Base-by-base conservation (phyloP, 2,329 filamentous ascomycete genomes). In the Emericellopsis atlantica region DNA sequence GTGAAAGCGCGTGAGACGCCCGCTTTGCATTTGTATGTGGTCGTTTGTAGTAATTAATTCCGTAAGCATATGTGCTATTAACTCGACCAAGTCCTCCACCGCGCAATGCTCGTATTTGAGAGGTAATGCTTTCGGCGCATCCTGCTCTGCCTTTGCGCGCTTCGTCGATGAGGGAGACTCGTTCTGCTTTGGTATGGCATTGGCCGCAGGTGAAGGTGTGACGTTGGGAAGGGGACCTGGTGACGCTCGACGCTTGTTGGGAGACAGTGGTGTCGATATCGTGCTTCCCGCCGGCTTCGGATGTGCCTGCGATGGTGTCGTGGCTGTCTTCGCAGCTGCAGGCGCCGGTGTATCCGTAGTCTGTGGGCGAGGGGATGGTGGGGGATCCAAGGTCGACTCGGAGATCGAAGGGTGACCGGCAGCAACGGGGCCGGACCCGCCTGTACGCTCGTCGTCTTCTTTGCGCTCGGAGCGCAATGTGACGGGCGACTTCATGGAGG, bases 21-120 rank as follows among this genome's bases (percentile, higher is more conserved):
- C 88, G 49, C 86, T 85, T 7, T 61, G 61, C 43, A 61, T 60
- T 51, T 82, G 79, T 42, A 95, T 75, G 37, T 90, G 89, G 58
- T 98, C 92, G 54, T 98, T 98, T 47, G 90, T 85, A 46, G 85
- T 80, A 49, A 98, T 94, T 37, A 98, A 69, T 62, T 98, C 92
- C 60, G 89, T 81, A 37, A 98, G 72, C 92, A 98, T 96, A 54
- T 93, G 86, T 36, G 89, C 80, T 49, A 98, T 92, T 45, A 98
- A 67, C 34, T 90, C 72, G 23, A 95, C 92, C 56, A 98, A 76
- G 56, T 95, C 89, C 53, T 88, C 84, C 8, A 85, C 76, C 32
- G 82, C 70, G 57, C 86, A 94, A 10, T 79, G 66, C 59, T 95
- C 87, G 59, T 98, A 98, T 52, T 73, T 71, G 44, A 73, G 61